Base-by-base conservation (phyloP, 148 eudicot species). In the Talinum fruticosum region DNA sequence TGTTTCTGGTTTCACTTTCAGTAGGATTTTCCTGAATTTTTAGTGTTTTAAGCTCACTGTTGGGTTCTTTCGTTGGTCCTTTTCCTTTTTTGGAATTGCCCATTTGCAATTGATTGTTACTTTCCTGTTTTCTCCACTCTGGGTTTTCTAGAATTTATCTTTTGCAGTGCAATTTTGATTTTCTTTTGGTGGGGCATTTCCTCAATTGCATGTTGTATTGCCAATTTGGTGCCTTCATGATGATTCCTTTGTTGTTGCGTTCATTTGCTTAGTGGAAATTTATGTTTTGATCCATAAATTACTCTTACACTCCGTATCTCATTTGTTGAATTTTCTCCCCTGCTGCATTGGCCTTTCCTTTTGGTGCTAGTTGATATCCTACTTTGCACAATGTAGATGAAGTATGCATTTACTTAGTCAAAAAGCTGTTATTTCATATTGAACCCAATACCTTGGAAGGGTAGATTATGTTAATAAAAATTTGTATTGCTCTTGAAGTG, bases 231-330 rank as follows among this genome's bases (percentile, higher is more conserved):
- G 49, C 29, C 72, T 28, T 69, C 28, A 21, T 34, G 30, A 37
- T 54, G 62, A 57, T 36, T 28, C 41, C 29, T 51, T 69, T 32
- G 35, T 26, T 49, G 78, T 34, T 76, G 47, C n/a, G 33, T 64
- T 65, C 71, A 45, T 28, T 64, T 75, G 59, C 7, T 64, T 45
- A 33, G 69, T 6, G 12, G 47, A 41, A 67, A 33, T 23, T 74
- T 6, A 34, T 14, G 13, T 5, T 66, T n/a, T 32, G 71, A 23
- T 26, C 10, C 51, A 38, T n/a, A 44, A 35, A 7, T 36, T 47
- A 41, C 12, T 41, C 47, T 41, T n/a, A n/a, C n/a, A n/a, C 47
- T 41, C 12, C 13, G n/a, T 41, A 4, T 41, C 5, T 41, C 47
- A 41, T 8, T 41, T 41, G 8, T 41, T 41, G 13, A 41, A 1